These are phyloP conservation scores for Starmerella khaoyaiensis DNA, from an alignment of 805 yeast genomes.

Conservation along the genomic window DNA sequence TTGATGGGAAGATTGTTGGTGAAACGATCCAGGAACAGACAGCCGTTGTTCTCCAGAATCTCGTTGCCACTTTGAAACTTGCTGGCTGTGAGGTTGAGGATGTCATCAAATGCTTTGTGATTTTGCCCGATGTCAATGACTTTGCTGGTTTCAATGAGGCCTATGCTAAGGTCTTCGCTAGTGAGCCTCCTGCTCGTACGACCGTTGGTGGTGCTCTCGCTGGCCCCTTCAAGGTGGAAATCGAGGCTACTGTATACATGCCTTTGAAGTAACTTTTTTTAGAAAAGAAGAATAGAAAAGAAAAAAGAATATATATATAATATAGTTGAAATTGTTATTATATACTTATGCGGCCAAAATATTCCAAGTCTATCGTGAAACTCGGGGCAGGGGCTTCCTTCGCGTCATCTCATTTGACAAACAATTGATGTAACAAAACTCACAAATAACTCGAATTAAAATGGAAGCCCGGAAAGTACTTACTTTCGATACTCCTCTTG, in stretches of 20 bases:
- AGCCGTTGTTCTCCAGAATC: slow-evolving; percentile 7
- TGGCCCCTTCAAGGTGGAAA: slow-evolving; percentile 14
- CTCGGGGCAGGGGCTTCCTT: no score
- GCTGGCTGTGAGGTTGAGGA: slow-evolving; percentile 12
- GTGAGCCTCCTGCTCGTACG: slow-evolving; percentile 18
- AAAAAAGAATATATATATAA: not conserved
- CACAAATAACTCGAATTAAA: not conserved
- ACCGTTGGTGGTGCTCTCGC: slow-evolving; percentile 16
- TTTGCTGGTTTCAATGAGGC: slow-evolving; percentile 15
- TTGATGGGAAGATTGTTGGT: slow-evolving; percentile 16
- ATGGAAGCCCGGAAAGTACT: slow-evolving; percentile 1
- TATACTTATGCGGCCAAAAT: no score
- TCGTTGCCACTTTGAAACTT: slow-evolving; percentile 11
- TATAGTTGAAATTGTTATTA: not conserved
- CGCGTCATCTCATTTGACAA: no score
- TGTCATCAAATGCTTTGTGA: slow-evolving; percentile 13
- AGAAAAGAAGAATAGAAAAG: not conserved
- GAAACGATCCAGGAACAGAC: slow-evolving; percentile 16
- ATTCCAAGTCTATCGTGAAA: no score
- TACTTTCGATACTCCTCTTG: slow-evolving; percentile 22
- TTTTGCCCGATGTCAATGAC: slow-evolving; percentile 11
- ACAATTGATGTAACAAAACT: not conserved
- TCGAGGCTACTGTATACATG: slow-evolving; percentile 18
- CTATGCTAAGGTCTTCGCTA: slow-evolving; percentile 12
- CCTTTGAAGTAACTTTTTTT: slow-evolving; percentile 5